These are phyloP conservation scores for Colletotrichum sp. DNA, from an alignment of 2,329 filamentous ascomycete genomes.

Conservation along the genomic window DNA sequence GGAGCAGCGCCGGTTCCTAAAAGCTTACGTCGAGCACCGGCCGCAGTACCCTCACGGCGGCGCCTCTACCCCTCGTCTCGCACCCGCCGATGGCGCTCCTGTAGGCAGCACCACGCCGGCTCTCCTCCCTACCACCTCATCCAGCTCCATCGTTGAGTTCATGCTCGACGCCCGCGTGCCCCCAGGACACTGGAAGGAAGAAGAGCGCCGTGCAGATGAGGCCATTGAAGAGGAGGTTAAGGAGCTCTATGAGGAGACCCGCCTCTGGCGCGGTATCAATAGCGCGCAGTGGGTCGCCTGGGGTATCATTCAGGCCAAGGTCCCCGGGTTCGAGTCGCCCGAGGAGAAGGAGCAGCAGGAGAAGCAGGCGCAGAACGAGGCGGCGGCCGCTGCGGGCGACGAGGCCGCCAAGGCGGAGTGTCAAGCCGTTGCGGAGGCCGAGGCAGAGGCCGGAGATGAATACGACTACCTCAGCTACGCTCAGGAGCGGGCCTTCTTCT, in stretches of 20 bases:
- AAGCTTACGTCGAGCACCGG: slow-evolving; percentile 84
- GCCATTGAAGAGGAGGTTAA: slow-evolving; percentile 70
- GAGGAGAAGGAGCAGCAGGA: slow-evolving; percentile 24
- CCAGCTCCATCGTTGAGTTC: slow-evolving; percentile 69
- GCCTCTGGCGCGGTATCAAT: slow-evolving; percentile 86
- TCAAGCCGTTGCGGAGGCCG: slow-evolving; percentile 27
- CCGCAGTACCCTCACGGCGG: slow-evolving; percentile 65
- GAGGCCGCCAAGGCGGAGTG: slow-evolving; percentile 29
- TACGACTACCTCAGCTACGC: slow-evolving; percentile 95
- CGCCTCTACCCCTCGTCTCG: slow-evolving; percentile 52
- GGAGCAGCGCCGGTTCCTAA: slow-evolving; percentile 85
- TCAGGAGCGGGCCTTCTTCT: slow-evolving; percentile 88
- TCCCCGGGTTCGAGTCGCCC: slow-evolving; percentile 71
- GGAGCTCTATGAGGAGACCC: slow-evolving; percentile 77
- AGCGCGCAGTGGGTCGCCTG: slow-evolving; percentile 92
- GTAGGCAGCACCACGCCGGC: slow-evolving; percentile 35
- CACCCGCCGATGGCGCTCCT: slow-evolving; percentile 38
- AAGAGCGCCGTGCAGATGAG: slow-evolving; percentile 67
- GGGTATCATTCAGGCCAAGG: slow-evolving; percentile 94
- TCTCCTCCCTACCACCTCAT: slow-evolving; percentile 40
- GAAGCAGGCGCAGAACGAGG: slow-evolving; percentile 31
- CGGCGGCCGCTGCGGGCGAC: slow-evolving; percentile 19
- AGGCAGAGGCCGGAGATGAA: slow-evolving; percentile 65
- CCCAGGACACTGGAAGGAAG: slow-evolving; percentile 60
- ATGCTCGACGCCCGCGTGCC: slow-evolving; percentile 79